Conservation (phyloP, 2,329 filamentous ascomycete species). For the Fusarium goolgardi region DNA sequence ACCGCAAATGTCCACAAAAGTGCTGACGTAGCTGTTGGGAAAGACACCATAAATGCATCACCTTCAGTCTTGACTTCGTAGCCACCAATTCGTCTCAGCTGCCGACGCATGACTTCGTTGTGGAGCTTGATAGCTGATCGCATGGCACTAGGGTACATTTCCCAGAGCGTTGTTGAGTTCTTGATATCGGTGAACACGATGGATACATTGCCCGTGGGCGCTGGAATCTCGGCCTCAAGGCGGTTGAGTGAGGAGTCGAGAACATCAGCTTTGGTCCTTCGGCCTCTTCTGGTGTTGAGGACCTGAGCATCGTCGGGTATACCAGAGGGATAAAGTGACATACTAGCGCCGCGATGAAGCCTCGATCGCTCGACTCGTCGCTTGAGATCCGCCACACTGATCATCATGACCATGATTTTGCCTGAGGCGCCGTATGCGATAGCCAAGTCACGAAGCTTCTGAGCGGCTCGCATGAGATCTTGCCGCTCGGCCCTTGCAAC, state of each 20-base stretch:
- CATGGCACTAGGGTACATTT: slow-evolving; percentile 95
- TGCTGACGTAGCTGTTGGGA: slow-evolving; percentile 93
- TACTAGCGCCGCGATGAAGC: slow-evolving; percentile 80
- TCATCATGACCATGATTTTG: slow-evolving; percentile 99
- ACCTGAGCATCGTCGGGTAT: slow-evolving; percentile 77
- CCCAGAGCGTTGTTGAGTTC: slow-evolving; percentile 96
- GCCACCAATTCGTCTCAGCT: slow-evolving; percentile 91
- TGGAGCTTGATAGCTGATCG: slow-evolving; percentile 96
- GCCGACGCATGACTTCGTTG: slow-evolving; percentile 95
- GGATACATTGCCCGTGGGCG: slow-evolving; percentile 88
- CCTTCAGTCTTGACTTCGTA: slow-evolving; percentile 99
- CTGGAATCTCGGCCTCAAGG: slow-evolving; percentile 89
- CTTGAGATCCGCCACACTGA: slow-evolving; percentile 91
- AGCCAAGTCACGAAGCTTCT: slow-evolving; percentile 92
- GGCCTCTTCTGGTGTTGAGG: slow-evolving; percentile 71
- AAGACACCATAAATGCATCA: slow-evolving; percentile 99
- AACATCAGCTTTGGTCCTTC: slow-evolving; percentile 71
- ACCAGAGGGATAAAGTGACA: slow-evolving; percentile 83
- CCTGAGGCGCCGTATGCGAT: slow-evolving; percentile 94
- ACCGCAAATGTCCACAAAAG: slow-evolving; percentile 97
- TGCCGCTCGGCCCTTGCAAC: slow-evolving; percentile 86
- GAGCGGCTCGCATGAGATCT: slow-evolving; percentile 93
- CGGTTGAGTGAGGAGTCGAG: slow-evolving; percentile 88
- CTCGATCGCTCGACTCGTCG: slow-evolving; percentile 80
- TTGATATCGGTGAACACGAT: slow-evolving; percentile 99